These are phyloP conservation scores for Saccharata proteae DNA, from an alignment of 2,329 filamentous ascomycete species.

Conservation along the genomic window DNA sequence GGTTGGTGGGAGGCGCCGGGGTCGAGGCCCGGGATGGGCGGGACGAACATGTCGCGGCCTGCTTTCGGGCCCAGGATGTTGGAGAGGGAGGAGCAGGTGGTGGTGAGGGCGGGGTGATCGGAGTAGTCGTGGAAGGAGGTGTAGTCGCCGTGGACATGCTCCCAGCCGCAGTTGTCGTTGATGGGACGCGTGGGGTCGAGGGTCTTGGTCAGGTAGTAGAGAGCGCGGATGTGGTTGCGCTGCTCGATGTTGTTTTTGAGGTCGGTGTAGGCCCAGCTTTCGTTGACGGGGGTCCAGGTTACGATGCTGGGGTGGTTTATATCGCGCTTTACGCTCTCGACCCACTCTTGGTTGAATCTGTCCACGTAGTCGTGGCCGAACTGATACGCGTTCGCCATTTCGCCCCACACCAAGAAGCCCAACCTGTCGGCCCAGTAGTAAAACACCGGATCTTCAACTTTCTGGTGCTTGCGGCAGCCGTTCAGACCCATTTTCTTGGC, in stretches of 20 bases:
- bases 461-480: conserved; percentile 53
- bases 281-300: conserved; percentile 56
- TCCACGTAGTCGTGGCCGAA: conserved; percentile 47
- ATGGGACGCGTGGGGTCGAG: conserved; percentile 52
- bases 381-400: conserved; percentile 53
- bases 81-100: conserved; percentile 42
- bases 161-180: conserved; percentile 63
- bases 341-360: conserved; percentile 54
- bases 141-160: conserved; percentile 52
- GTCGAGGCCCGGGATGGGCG: conserved; percentile 31
- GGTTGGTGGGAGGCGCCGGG: conserved; percentile 39
- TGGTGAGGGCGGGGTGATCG: conserved; percentile 43
- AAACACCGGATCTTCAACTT: conserved; percentile 50
- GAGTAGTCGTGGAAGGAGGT: conserved; percentile 59
- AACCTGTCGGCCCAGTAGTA: conserved; percentile 50
- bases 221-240: conserved; percentile 49
- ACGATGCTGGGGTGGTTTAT: conserved; percentile 54
- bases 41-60: conserved; percentile 43
- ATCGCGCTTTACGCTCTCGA: conserved; percentile 48
- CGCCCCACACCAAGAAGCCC: conserved; percentile 52
- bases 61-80: conserved; percentile 43
- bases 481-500: conserved; percentile 52
- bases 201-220: conserved; percentile 53
- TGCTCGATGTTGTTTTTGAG: conserved; percentile 46
- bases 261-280: conserved; percentile 51